Evolutionary conservation across 2,329 filamentous ascomycete genomes (phyloP), one percentile per base, ranked within the genome.

Genomic region (Sporothrix curviconia): DNA sequence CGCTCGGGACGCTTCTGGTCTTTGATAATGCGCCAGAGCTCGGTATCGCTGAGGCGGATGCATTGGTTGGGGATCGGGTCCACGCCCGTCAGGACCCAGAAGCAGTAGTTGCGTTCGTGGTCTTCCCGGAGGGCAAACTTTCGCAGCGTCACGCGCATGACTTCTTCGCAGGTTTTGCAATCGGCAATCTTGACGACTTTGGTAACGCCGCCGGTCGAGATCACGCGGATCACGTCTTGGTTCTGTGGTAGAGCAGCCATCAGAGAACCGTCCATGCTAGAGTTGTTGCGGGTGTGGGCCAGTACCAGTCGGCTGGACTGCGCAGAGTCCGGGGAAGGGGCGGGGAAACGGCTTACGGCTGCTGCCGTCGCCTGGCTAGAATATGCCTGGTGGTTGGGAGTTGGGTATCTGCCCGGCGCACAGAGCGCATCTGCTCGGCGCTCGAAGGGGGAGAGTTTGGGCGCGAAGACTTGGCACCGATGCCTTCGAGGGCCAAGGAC

Each of bases 91-190:
- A 97, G 78, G 1, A 96, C 87, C 78, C 94, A 97, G 74, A 99
- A 97, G 75, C 92, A 96, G 74, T 96, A 97, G 67, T 95, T 96
- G 66, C 91, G 84, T 69, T 94, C 89, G 66, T 96, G 91, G 61
- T 92, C 89, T 68, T 96, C 91, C 22, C 91, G 89, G 30, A 96
- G 80, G 40, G 86, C 85, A 62, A 96, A 89, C 70, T 97, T 97
- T 64, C 87, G 84, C 44, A 97, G 74, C 0, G 94, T 95, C 60
- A 90, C 87, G 46, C 91, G 81, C 77, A 96, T 92, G 54, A 97
- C 89, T 64, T 97, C 91, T 66, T 96, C 94, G 60, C 90, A 89
- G 5, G 88, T 94, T 67, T 86, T 91, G 78, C 92, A 96, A 63
- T 89, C 89, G 62, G 90, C 87, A 64, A 97, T 91, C 71, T 94